phyloP scores from a whole-genome alignment of 176 grass and related monocot species.

The Olyra latifolia region DNA sequence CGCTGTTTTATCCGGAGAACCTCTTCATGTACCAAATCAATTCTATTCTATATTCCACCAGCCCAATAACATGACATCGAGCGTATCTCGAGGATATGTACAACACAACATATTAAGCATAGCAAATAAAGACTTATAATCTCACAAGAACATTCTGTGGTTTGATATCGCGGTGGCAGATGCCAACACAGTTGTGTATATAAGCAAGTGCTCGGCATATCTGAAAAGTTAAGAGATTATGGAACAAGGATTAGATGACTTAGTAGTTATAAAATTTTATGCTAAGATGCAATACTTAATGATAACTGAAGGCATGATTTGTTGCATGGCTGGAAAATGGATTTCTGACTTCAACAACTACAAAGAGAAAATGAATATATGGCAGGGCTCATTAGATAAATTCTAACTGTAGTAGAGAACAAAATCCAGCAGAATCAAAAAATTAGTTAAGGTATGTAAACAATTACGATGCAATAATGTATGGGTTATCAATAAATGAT shows the following conservation, averaged over 20 bases:
- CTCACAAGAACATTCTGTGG: conserved; percentile 95
- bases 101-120: conserved; percentile 12
- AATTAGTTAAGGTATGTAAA: not conserved
- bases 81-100: not conserved
- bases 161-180: conserved; percentile 99
- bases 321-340: not conserved
- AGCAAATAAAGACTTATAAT: conserved; percentile 29
- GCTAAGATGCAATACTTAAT: not conserved
- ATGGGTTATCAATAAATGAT: conserved; percentile 1
- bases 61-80: not conserved
- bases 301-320: not conserved
- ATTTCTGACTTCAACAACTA: conserved; percentile 22
- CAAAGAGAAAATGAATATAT: conserved; percentile 6
- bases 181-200: conserved; percentile 85
- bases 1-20: not conserved
- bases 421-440: conserved; percentile 3
- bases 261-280: conserved; percentile 5
- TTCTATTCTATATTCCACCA: not conserved
- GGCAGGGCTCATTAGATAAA: not conserved
- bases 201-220: conserved; percentile 97
- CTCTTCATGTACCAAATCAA: conserved; percentile 13
- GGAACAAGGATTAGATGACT: conserved; percentile 19
- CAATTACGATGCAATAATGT: not conserved
- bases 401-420: not conserved
- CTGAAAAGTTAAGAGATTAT: conserved; percentile 50